A percentile compares a stretch with the other conserved stretches of the same genome.
Conservation (phyloP, 257 asterid genomes). For the Scutellaria barbata region DNA sequence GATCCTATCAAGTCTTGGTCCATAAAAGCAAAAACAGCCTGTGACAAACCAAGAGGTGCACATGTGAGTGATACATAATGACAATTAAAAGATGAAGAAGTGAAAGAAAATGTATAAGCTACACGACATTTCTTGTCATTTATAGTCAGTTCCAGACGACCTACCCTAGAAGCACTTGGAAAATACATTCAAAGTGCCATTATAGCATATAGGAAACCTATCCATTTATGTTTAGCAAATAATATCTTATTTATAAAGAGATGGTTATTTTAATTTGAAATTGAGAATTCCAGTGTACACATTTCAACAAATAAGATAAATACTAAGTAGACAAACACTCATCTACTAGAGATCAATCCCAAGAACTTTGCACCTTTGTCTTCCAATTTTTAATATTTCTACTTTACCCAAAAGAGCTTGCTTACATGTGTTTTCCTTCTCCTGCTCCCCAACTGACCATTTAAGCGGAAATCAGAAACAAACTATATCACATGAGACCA, state of each 20-base stretch:
- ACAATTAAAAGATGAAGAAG: conserved; percentile 1
- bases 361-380: conserved; percentile 1
- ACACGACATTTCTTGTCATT: conserved; percentile 15
- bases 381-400: not conserved
- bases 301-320: not conserved
- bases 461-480: not conserved
- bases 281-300: conserved; percentile 3
- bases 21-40: conserved; percentile 20
- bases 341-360: conserved; percentile 17
- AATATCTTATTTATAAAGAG: conserved; percentile 7
- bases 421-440: not conserved
- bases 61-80: not conserved
- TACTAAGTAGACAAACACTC: conserved; percentile 5
- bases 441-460: conserved; percentile 3
- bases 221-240: conserved; percentile 4
- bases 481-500: not conserved
- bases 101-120: conserved; percentile 18
- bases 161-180: conserved; percentile 6
- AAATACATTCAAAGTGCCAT: not conserved
- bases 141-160: not conserved
- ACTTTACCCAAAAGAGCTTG: conserved; percentile 12
- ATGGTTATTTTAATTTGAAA: conserved; percentile 2
- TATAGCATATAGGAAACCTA: not conserved
- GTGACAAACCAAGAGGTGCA: not conserved
- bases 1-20: conserved; percentile 24